These are phyloP conservation scores for Batrachochytrium dendrobatidis DNA, from an alignment of 371 early-diverging fungal species.

Conservation along the genomic window DNA sequence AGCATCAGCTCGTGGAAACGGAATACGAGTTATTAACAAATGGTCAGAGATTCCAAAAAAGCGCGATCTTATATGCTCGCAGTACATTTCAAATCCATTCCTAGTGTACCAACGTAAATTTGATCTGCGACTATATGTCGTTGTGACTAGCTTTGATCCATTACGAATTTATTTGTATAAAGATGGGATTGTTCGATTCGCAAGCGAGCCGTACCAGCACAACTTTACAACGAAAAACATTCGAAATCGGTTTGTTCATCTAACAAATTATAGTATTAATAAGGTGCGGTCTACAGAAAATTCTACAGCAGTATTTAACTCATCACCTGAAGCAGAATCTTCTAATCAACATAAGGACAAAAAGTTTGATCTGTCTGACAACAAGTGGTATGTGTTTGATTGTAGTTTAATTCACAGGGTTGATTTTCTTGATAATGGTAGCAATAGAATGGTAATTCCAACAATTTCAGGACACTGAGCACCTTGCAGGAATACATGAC, in stretches of 20 bases:
- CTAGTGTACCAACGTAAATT: constrained; percentile 37
- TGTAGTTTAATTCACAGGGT: background rate
- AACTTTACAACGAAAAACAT: constrained; percentile 14
- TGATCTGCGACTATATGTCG: constrained; percentile 38
- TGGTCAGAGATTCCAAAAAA: constrained; percentile 27
- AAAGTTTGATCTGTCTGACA: too few relatives aligned
- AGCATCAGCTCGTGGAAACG: constrained; percentile 37
- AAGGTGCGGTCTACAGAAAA: constrained; percentile 15
- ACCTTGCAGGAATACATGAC: constrained; percentile 17
- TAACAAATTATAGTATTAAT: constrained; percentile 34
- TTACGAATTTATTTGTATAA: constrained; percentile 29
- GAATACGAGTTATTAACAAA: constrained; percentile 27
- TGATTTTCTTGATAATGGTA: too few relatives aligned
- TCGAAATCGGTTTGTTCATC: constrained; percentile 24
- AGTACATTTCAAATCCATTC: constrained; percentile 34
- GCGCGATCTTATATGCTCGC: constrained; percentile 22
- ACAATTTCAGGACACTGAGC: constrained; percentile 16
- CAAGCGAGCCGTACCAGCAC: constrained; percentile 23
- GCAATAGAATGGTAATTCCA: constrained; percentile 25
- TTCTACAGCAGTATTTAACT: background rate
- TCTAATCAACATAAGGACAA: too few relatives aligned
- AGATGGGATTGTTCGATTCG: constrained; percentile 37
- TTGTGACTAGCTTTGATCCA: constrained; percentile 39
- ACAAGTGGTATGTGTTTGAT: too few relatives aligned
- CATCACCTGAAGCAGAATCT: constrained; percentile 3